Evolutionary conservation across 345 rosid genomes (phyloP).

Genomic region (Citrus trifoliata): DNA sequence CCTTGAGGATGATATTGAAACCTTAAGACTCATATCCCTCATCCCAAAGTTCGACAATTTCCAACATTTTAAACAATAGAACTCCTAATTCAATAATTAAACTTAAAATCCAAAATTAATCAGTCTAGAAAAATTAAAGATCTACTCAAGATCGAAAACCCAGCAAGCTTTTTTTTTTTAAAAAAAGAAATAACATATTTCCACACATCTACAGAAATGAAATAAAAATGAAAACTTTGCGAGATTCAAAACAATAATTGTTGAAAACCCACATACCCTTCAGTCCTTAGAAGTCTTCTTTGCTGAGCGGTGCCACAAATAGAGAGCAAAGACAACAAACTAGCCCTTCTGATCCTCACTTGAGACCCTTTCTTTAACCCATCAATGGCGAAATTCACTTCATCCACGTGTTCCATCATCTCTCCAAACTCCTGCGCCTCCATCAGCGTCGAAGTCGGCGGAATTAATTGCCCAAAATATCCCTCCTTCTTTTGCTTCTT

Average conservation of each 20-base stretch:
- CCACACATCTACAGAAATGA: background rate
- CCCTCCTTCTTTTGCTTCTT: conserved; percentile 54
- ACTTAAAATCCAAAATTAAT: background rate
- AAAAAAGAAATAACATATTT: background rate
- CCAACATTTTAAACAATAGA: background rate
- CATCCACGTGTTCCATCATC: conserved; percentile 98
- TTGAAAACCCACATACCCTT: conserved; percentile 42
- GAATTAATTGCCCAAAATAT: conserved; percentile 28
- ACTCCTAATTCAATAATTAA: background rate
- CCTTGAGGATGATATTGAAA: background rate
- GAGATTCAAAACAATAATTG: conserved; percentile 4
- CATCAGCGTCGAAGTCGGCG: conserved; percentile 69
- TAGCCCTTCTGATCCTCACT: conserved; percentile 75
- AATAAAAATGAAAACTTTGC: background rate
- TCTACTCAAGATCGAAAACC: background rate
- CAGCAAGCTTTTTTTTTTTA: background rate
- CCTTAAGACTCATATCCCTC: background rate
- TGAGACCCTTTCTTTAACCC: conserved; percentile 85
- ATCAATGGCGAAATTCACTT: conserved; percentile 93
- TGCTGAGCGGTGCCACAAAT: conserved; percentile 72
- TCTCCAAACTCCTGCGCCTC: conserved; percentile 99
- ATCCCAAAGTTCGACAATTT: conserved; percentile 5
- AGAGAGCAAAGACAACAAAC: conserved; percentile 68
- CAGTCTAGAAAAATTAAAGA: background rate
- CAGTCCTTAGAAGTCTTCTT: conserved; percentile 77